Conservation (phyloP, 208 protist genomes). For the Phytomonas sp. region DNA sequence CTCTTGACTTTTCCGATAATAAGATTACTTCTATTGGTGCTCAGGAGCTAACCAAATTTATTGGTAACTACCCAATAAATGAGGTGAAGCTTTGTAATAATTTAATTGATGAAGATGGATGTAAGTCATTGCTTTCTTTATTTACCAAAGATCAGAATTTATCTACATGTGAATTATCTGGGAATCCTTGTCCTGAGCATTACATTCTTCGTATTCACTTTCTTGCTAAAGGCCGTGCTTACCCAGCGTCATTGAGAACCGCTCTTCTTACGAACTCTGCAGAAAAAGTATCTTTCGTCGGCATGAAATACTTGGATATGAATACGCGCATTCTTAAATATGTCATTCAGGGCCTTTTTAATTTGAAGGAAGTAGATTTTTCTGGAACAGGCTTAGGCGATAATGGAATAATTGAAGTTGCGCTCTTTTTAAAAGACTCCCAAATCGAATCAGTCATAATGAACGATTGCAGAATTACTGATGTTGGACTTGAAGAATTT, state of each 20-base stretch:
- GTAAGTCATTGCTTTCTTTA: constrained; percentile 35
- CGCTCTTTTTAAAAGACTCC: constrained; percentile 38
- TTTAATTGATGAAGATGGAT: constrained; percentile 56
- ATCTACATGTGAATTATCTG: constrained; percentile 34
- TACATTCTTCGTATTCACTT: constrained; percentile 38
- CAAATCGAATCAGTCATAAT: constrained; percentile 31
- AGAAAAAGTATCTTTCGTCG: constrained; percentile 36
- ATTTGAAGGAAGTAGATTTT: constrained; percentile 46
- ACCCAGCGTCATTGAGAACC: constrained; percentile 24
- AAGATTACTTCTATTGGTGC: constrained; percentile 44
- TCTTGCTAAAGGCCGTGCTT: constrained; percentile 31
- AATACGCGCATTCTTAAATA: constrained; percentile 52
- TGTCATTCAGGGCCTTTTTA: constrained; percentile 29
- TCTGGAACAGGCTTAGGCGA: constrained; percentile 36
- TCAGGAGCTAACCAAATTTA: constrained; percentile 27
- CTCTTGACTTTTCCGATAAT: constrained; percentile 51
- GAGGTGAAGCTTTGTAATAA: constrained; percentile 55
- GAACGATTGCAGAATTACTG: constrained; percentile 37
- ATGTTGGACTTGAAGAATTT: constrained; percentile 40
- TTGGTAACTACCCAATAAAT: constrained; percentile 25
- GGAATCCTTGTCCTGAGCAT: constrained; percentile 36
- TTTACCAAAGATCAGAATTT: constrained; percentile 23
- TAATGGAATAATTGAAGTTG: constrained; percentile 30
- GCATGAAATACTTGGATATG: constrained; percentile 37
- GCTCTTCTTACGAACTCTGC: constrained; percentile 34